Percentiles rank a stretch among this genome's conserved stretches.
Conservation (phyloP, 116 monocot genomes). For the Trichopus zeylanicus region DNA sequence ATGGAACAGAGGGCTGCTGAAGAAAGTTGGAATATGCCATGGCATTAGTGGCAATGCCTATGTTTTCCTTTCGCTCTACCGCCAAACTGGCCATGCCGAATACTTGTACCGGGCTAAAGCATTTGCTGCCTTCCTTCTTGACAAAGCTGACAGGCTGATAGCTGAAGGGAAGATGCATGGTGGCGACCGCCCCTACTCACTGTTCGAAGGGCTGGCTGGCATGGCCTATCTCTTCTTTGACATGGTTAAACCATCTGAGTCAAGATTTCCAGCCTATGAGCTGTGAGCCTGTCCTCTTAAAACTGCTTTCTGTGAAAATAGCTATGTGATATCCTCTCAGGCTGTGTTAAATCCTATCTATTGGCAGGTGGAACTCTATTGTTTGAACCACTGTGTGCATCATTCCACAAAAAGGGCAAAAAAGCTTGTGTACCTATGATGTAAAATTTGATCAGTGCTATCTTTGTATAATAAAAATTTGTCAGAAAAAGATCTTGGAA, state of each 20-base stretch:
- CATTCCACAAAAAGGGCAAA: too few relatives aligned
- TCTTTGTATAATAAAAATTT: too few relatives aligned
- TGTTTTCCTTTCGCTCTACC: constrained; percentile 71
- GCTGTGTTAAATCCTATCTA: too few relatives aligned
- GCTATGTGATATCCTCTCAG: too few relatives aligned
- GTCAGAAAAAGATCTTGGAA: too few relatives aligned
- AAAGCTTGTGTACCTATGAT: too few relatives aligned
- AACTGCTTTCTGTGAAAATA: too few relatives aligned
- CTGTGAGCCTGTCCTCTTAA: constrained; percentile 21
- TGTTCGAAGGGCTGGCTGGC: constrained; percentile 87
- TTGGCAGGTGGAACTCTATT: too few relatives aligned
- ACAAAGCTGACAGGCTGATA: constrained; percentile 47
- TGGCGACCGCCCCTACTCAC: constrained; percentile 67
- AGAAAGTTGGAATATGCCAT: constrained; percentile 84
- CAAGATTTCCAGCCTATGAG: constrained; percentile 84
- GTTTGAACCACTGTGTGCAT: too few relatives aligned
- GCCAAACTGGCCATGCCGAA: constrained; percentile 43
- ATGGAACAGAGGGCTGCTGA: constrained; percentile 84
- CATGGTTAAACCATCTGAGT: constrained; percentile 60
- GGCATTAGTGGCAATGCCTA: constrained; percentile 82
- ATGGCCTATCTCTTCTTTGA: constrained; percentile 74
- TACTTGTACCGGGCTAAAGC: constrained; percentile 69
- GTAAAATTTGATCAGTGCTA: too few relatives aligned
- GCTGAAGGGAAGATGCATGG: constrained; percentile 59
- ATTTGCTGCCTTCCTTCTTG: constrained; percentile 67